These are phyloP conservation scores for Elaeis guineensis DNA, from an alignment of 176 grass and related monocot genomes.

Conservation along the genomic window DNA sequence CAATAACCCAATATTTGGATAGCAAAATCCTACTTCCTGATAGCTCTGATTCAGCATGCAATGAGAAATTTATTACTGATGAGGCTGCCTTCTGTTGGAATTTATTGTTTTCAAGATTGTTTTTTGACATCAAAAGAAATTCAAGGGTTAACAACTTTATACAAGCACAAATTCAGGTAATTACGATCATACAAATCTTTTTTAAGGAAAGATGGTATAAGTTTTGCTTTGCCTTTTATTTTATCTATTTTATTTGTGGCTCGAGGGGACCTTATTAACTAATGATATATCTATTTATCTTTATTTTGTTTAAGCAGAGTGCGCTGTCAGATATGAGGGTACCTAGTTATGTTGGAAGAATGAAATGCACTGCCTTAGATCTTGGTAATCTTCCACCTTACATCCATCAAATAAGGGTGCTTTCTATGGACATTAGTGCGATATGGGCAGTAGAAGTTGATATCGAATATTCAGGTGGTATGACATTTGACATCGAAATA, in stretches of 20 bases:
- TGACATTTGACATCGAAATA: slow-evolving; percentile 57
- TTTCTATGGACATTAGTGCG: slow-evolving; percentile 64
- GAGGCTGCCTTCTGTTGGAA: slow-evolving; percentile 85
- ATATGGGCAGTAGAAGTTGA: slow-evolving; percentile 84
- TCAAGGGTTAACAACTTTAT: slow-evolving; percentile 51
- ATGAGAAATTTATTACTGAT: slow-evolving; percentile 39
- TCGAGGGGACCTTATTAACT: neutral
- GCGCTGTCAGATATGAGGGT: slow-evolving; percentile 66
- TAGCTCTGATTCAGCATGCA: slow-evolving; percentile 26
- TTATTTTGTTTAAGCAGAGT: slow-evolving; percentile 28
- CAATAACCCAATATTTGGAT: slow-evolving; percentile 19
- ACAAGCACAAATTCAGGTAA: slow-evolving; percentile 78
- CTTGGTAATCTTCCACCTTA: slow-evolving; percentile 75
- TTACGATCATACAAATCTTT: neutral
- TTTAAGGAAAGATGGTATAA: too few relatives aligned
- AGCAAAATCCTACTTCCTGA: slow-evolving; percentile 21
- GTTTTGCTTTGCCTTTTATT: too few relatives aligned
- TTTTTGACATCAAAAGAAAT: slow-evolving; percentile 80
- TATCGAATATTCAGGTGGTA: slow-evolving; percentile 68
- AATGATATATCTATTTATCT: neutral
- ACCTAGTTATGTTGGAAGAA: slow-evolving; percentile 66
- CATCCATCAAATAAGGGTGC: slow-evolving; percentile 60
- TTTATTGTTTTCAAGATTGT: slow-evolving; percentile 68
- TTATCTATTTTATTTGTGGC: neutral
- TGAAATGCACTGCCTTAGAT: slow-evolving; percentile 55